phyloP scores from a whole-genome alignment of 164 flowering plant genomes.

The Vitis rupestris region DNA sequence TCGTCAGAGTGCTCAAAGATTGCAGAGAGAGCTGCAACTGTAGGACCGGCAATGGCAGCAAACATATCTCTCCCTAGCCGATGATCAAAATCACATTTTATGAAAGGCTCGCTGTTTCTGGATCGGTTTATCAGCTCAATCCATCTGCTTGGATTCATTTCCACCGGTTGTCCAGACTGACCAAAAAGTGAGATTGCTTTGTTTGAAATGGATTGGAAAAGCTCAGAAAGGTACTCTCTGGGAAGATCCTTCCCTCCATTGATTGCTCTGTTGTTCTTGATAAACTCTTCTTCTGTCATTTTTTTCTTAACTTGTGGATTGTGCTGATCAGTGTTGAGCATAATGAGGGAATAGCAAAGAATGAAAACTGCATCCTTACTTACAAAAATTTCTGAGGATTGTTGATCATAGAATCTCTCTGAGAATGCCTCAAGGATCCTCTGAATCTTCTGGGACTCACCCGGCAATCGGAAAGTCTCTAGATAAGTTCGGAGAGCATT shows the following conservation, averaged over 20 bases:
- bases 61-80: slow-evolving; percentile 81
- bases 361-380: slow-evolving; percentile 79
- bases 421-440: slow-evolving; percentile 89
- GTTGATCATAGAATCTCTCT: slow-evolving; percentile 75
- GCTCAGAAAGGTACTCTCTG: slow-evolving; percentile 77
- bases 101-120: slow-evolving; percentile 40
- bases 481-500: slow-evolving; percentile 74
- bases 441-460: slow-evolving; percentile 93
- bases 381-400: slow-evolving; percentile 63
- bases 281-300: slow-evolving; percentile 99
- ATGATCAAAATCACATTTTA: slow-evolving; percentile 42
- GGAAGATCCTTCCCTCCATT: slow-evolving; percentile 95
- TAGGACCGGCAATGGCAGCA: slow-evolving; percentile 77
- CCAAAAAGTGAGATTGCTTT: slow-evolving; percentile 57
- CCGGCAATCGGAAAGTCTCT: slow-evolving; percentile 84
- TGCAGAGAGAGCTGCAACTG: slow-evolving; percentile 68
- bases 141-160: slow-evolving; percentile 81
- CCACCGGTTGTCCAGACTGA: slow-evolving; percentile 30
- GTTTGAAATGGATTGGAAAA: slow-evolving; percentile 72
- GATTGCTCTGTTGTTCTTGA: slow-evolving; percentile 84
- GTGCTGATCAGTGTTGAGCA: slow-evolving; percentile 97
- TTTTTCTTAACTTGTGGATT: slow-evolving; percentile 96
- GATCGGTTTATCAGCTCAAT: slow-evolving; percentile 60
- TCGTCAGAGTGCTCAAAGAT: slow-evolving; percentile 84
- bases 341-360: slow-evolving; percentile 85